Evolutionary conservation across 202 grass and related monocot species (phyloP).

Genomic region (Setaria viridis): DNA sequence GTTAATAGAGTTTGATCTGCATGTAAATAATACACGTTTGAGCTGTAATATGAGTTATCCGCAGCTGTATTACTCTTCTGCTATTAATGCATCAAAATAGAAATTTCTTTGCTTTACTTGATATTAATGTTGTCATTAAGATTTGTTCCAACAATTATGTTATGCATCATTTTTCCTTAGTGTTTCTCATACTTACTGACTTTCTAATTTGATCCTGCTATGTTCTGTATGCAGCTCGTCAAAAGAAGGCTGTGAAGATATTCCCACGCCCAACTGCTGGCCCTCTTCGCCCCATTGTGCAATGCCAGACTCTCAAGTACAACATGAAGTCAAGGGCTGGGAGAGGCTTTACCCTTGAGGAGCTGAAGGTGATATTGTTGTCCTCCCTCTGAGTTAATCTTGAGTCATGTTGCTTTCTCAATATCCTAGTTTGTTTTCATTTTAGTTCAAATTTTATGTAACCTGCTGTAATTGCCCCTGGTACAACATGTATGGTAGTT

Average conservation of each 20-base stretch:
- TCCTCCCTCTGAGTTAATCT: background rate
- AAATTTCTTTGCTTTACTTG: background rate
- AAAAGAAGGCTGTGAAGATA: conserved; percentile 94
- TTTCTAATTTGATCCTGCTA: background rate
- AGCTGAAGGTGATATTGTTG: conserved; percentile 75
- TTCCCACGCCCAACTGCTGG: conserved; percentile 96
- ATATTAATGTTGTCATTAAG: too few relatives aligned
- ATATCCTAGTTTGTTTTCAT: background rate
- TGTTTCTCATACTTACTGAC: background rate
- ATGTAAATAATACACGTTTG: too few relatives aligned
- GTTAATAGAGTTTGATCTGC: too few relatives aligned
- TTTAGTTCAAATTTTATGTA: too few relatives aligned
- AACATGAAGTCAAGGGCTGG: conserved; percentile 99
- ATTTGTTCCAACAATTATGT: too few relatives aligned
- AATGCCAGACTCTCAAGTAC: conserved; percentile 91
- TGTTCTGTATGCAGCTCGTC: conserved; percentile 59
- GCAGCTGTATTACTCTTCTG: background rate
- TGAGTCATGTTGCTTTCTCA: background rate
- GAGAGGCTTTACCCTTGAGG: conserved; percentile 93
- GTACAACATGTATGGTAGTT: too few relatives aligned
- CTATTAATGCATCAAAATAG: background rate
- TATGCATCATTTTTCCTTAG: background rate
- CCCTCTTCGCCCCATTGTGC: conserved; percentile 78
- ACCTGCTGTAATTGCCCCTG: too few relatives aligned
- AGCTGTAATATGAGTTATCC: background rate